A percentile compares a stretch with the other conserved stretches of the same genome.
phyloP scores from a whole-genome alignment of 2,329 filamentous ascomycete species.

The Periconia digitata region DNA sequence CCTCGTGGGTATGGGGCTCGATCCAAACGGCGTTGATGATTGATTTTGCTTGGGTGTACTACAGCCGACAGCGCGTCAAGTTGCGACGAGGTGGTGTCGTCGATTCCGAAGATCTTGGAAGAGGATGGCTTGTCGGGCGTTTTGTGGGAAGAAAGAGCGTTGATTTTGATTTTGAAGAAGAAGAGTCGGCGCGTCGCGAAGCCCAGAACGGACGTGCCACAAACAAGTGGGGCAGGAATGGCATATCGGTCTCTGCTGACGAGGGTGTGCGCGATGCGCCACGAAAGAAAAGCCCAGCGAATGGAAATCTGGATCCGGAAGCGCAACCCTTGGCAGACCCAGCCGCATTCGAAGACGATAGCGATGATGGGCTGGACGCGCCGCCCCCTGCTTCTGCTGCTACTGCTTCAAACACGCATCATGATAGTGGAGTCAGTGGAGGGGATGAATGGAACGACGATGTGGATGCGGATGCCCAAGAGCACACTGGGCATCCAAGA shows the following conservation, averaged over 20 bases:
- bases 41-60: conserved; percentile 98
- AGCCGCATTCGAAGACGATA: conserved; percentile 50
- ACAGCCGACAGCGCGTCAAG: conserved; percentile 89
- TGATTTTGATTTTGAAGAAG: conserved; percentile 56
- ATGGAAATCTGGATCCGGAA: conserved; percentile 30
- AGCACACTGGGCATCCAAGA: conserved; percentile 27
- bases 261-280: conserved; percentile 48
- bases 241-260: conserved; percentile 63
- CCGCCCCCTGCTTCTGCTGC: conserved; percentile 29
- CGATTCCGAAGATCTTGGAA: conserved; percentile 82
- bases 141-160: conserved; percentile 66
- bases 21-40: conserved; percentile 87
- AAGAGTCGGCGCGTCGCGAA: conserved; percentile 61
- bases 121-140: conserved; percentile 79
- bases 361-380: conserved; percentile 44
- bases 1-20: conserved; percentile 82
- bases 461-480: conserved; percentile 36
- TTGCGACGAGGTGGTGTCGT: conserved; percentile 84
- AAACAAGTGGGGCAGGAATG: conserved; percentile 59
- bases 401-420: conserved; percentile 12
- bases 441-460: conserved; percentile 46
- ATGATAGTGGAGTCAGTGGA: conserved; percentile 35
- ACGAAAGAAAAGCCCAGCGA: conserved; percentile 17
- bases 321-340: conserved; percentile 48
- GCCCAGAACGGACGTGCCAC: conserved; percentile 20